Conservation (phyloP, 768 basidiomycete genomes). For the Hypholoma fasciculare region DNA sequence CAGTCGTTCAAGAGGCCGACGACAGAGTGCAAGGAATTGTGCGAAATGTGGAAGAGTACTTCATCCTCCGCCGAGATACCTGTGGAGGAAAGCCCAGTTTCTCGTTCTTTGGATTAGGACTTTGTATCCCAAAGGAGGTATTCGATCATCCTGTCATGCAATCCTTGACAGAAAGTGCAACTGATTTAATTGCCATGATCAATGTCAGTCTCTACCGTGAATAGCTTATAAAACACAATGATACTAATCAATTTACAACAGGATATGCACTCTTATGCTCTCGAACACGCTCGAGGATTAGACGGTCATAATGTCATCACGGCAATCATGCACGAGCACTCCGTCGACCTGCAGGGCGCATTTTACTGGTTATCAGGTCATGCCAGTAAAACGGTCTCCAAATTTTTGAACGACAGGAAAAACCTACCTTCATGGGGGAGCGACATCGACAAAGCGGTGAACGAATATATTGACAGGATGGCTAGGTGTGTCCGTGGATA, state of each 20-base stretch:
- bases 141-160: slow-evolving; percentile 38
- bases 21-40: slow-evolving; percentile 35
- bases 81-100: slow-evolving; percentile 42
- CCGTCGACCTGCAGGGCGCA: slow-evolving; percentile 38
- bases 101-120: slow-evolving; percentile 34
- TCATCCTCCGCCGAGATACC: slow-evolving; percentile 40
- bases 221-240: too few relatives aligned
- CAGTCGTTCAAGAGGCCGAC: slow-evolving; percentile 43
- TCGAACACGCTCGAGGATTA: slow-evolving; percentile 30
- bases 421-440: slow-evolving; percentile 39
- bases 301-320: slow-evolving; percentile 48
- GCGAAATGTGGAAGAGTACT: slow-evolving; percentile 40
- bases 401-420: slow-evolving; percentile 35
- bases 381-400: slow-evolving; percentile 35
- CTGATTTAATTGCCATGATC: slow-evolving; percentile 36
- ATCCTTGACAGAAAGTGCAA: slow-evolving; percentile 26
- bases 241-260: background rate
- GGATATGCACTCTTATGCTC: slow-evolving; percentile 30
- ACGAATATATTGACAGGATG: slow-evolving; percentile 43
- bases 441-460: slow-evolving; percentile 34
- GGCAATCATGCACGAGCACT: slow-evolving; percentile 50
- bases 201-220: slow-evolving; percentile 26
- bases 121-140: slow-evolving; percentile 41
- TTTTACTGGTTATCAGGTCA: slow-evolving; percentile 37
- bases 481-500: slow-evolving; percentile 54